Evolutionary conservation across 495 filamentous ascomycete species (phyloP).

Genomic region (Astrothelium macrocarpum): DNA sequence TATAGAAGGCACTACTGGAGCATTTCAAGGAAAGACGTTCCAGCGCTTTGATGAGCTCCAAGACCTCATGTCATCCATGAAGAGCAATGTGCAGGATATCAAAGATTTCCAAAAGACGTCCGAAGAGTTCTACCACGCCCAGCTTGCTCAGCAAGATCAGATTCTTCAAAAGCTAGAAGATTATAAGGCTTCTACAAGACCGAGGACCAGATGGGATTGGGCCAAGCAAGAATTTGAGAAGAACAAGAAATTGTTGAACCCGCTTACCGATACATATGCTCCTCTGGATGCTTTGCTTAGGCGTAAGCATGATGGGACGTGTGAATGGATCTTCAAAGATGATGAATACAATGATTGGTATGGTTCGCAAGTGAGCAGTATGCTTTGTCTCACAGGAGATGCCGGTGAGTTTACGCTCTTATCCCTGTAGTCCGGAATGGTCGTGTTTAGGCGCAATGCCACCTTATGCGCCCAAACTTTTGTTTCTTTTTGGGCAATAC

Average conservation of each 20-base stretch:
- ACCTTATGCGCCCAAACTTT: too few species aligned
- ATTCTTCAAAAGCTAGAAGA: slow-evolving; percentile 1
- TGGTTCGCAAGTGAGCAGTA: neutral
- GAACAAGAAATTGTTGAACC: slow-evolving; percentile 9
- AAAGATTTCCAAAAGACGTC: slow-evolving; percentile 5
- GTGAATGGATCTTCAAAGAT: neutral
- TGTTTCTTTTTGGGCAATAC: too few species aligned
- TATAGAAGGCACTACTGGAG: slow-evolving; percentile 1
- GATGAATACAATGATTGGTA: slow-evolving; percentile 1
- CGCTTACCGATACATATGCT: slow-evolving; percentile 2
- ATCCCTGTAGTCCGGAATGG: neutral
- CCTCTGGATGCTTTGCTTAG: neutral
- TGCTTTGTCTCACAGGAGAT: neutral
- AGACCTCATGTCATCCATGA: slow-evolving; percentile 4
- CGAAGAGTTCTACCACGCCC: neutral
- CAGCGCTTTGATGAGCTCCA: slow-evolving; percentile 4
- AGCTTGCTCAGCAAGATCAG: neutral
- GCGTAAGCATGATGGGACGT: neutral
- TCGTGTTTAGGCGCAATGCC: too few species aligned
- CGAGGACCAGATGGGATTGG: slow-evolving; percentile 6
- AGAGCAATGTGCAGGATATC: slow-evolving; percentile 1
- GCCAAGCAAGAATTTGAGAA: slow-evolving; percentile 10
- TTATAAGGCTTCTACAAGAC: neutral
- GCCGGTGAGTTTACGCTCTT: neutral
- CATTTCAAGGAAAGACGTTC: slow-evolving; percentile 9